Evolutionary conservation across 352 stramenopile species (phyloP), one percentile per base, ranked within the genome.

Genomic region (Globisporangium camurandrum): DNA sequence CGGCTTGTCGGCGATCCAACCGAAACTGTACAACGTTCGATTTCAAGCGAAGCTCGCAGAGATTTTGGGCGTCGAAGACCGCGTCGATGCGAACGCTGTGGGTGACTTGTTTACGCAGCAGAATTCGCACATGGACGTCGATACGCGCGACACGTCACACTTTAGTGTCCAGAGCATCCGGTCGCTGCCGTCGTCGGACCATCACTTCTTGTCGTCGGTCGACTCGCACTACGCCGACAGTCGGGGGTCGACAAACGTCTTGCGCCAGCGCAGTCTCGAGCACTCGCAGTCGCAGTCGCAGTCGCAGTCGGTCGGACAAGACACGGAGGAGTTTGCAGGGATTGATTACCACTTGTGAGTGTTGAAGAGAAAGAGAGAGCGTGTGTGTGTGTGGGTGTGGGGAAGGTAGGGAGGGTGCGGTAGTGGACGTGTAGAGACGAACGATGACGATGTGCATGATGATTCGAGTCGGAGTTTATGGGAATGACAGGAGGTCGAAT

Each of bases 41-140:
- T 96, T 96, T 57, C 79, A 92, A 64, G 57, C 75, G 31, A 93
- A 93, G 57, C 82, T 93, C 75, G 77, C 79, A 8, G 84, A 95
- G 46, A 93, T 95, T 45, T 59, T 95, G 4, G 79, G 74, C 24
- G 78, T 93, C 4, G 79, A 91, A 49, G 74, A 89, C 30, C 14
- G 30, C 44, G 61, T 88, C 24, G 65, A 86, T 12, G 66, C 58
- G 20, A 52, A 61, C 3, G 74, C 81, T 26, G 61, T 55, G 4
- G 40, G 61, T 12, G 57, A 81, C 23, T 49, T 88, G 43, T 85
- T 88, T 59, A 86, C 77, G 31, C 78, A 90, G 57, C 83, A 94
- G 61, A 89, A 88, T 61, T 88, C 77, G 42, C 83, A 94, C 67
- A 94, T 94, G 83, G 83, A 94, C 52, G 60, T 94, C 16, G 78